These are phyloP conservation scores for Cenchrus americanus DNA, from an alignment of 176 grass and related monocot genomes.

Conservation along the genomic window DNA sequence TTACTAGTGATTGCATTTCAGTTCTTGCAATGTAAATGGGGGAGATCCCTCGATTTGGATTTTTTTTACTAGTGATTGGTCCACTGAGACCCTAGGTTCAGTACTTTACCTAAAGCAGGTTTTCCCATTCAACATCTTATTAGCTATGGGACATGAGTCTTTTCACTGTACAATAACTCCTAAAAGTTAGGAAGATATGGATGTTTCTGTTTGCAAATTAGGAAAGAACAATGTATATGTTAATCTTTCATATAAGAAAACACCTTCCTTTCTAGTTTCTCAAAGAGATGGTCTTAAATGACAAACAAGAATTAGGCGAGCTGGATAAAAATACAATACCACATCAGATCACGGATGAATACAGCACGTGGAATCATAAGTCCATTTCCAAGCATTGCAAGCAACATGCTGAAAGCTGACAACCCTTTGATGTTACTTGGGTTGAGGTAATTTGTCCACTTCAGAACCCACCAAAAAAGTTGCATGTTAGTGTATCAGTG, in stretches of 20 bases:
- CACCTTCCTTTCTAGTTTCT: neutral
- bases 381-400: slow-evolving; percentile 97
- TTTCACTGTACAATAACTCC: neutral
- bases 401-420: slow-evolving; percentile 96
- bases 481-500: slow-evolving; percentile 23
- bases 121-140: neutral
- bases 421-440: slow-evolving; percentile 98
- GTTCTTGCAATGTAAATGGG: too few species aligned
- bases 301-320: slow-evolving; percentile 11
- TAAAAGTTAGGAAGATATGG: slow-evolving; percentile 6
- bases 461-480: slow-evolving; percentile 49
- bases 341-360: slow-evolving; percentile 98
- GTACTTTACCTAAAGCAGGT: neutral
- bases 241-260: slow-evolving; percentile 18
- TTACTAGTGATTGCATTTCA: neutral
- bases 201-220: neutral
- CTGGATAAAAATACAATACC: slow-evolving; percentile 62
- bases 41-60: too few species aligned
- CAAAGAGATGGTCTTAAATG: slow-evolving; percentile 20
- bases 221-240: neutral
- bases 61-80: neutral
- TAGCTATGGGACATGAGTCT: neutral
- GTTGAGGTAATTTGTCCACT: slow-evolving; percentile 99
- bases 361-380: slow-evolving; percentile 98
- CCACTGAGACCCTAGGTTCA: slow-evolving; percentile 15